These are phyloP conservation scores for Alternaria panax DNA, from an alignment of 2,329 filamentous ascomycete genomes.

Conservation along the genomic window DNA sequence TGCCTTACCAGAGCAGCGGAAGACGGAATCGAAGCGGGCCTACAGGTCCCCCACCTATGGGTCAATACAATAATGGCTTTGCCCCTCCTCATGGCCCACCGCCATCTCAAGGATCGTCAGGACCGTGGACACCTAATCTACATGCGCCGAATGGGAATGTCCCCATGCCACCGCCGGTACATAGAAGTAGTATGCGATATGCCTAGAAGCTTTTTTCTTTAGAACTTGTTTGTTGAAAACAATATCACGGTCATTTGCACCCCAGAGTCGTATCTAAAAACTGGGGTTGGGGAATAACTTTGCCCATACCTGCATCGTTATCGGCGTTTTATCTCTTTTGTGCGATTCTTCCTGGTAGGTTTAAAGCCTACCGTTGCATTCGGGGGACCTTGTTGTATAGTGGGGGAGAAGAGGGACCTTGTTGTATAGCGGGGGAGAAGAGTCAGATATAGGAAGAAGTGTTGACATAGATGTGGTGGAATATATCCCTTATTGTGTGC, in stretches of 20 bases:
- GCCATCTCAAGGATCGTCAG: neutral
- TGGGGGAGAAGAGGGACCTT: neutral
- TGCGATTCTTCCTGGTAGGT: neutral
- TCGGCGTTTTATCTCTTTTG: slow-evolving; percentile 2
- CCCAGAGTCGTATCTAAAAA: neutral
- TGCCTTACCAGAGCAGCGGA: slow-evolving; percentile 8
- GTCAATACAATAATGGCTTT: slow-evolving; percentile 11
- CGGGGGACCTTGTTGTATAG: neutral
- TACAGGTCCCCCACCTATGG: slow-evolving; percentile 6
- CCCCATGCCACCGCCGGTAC: slow-evolving; percentile 22
- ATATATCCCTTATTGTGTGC: neutral
- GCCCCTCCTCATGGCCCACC: slow-evolving; percentile 2
- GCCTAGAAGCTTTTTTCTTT: slow-evolving; percentile 15
- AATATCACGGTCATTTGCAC: slow-evolving; percentile 8
- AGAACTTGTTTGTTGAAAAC: neutral
- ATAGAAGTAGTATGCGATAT: slow-evolving; percentile 24
- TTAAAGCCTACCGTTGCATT: neutral
- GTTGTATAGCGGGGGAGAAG: neutral
- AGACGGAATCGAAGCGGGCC: slow-evolving; percentile 1
- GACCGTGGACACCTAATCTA: slow-evolving; percentile 4
- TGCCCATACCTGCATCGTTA: slow-evolving; percentile 9
- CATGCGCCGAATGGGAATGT: slow-evolving; percentile 12
- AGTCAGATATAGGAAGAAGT: neutral
- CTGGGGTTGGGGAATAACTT: neutral
- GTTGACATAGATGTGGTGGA: neutral